These are phyloP conservation scores for Euphorbia corollata DNA, from an alignment of 441 rosid genomes.

Conservation along the genomic window DNA sequence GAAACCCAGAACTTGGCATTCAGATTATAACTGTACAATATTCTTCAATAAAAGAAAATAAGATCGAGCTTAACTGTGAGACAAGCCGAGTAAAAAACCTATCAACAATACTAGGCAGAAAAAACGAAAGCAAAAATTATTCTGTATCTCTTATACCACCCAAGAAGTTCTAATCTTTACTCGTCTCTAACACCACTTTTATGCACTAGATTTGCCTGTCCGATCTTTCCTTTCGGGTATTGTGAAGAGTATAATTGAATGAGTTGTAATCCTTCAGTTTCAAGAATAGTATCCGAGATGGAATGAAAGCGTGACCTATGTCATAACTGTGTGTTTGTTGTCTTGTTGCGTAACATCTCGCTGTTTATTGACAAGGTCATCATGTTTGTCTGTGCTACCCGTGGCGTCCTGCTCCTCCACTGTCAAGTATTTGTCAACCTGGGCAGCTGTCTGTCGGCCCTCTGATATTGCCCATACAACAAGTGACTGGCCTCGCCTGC, in stretches of 20 bases:
- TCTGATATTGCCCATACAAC: conserved; percentile 99
- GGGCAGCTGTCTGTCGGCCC: conserved; percentile 95
- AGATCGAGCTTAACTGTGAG: conserved; percentile 8
- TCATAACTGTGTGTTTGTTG: conserved; percentile 37
- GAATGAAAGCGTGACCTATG: conserved; percentile 19
- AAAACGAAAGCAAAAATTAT: neutral
- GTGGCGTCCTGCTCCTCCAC: conserved; percentile 20
- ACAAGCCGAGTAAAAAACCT: conserved; percentile 13
- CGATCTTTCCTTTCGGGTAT: neutral
- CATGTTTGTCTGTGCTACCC: conserved; percentile 13
- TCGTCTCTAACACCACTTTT: too few species aligned
- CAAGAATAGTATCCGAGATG: neutral
- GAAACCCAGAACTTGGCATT: conserved; percentile 3
- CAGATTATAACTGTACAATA: conserved; percentile 37
- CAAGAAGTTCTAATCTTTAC: too few species aligned
- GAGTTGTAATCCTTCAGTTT: conserved; percentile 11
- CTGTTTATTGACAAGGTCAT: conserved; percentile 22
- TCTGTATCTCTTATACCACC: conserved; percentile 11
- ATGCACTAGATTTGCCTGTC: neutral
- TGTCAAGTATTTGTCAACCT: conserved; percentile 65
- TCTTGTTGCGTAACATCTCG: conserved; percentile 33
- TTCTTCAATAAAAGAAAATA: conserved; percentile 20
- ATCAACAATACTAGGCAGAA: conserved; percentile 16
- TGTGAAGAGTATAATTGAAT: conserved; percentile 7
- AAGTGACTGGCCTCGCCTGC: conserved; percentile 93